Base-by-base conservation (phyloP, 2,329 filamentous ascomycete species). In the Fusarium chlamydosporum region DNA sequence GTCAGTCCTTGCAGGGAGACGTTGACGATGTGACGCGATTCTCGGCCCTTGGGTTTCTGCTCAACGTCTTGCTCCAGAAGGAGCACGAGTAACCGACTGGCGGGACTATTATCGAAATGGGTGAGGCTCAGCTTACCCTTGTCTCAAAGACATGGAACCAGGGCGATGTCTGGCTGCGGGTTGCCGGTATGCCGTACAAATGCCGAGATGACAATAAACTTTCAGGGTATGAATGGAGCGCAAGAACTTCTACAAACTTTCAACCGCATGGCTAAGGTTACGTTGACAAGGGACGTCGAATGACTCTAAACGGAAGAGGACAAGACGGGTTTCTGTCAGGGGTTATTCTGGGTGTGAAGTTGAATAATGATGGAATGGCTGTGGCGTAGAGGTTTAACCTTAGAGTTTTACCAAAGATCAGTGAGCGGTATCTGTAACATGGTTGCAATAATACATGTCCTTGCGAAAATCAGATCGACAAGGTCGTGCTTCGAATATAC, bases 121-220 rank as follows among this genome's bases (percentile, higher is more conserved):
- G 35, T 60, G 41, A 65, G 61, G 61, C 61, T 65, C 61, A 27
- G 34, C 18, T 41, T 37, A 53, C 34, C 60, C 53, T 59, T 41
- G 43, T 34, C 33, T 29, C 34, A 13, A 27, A 45, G 35, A 31
- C 51, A 56, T 29, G 59, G 50, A 15, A 42, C 29, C 26, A 35
- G n/a, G 26, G 16, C 53, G 26, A 65, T 53, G 60, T 31, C 51
- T 57, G 42, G 41, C 29, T 48, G 34, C 27, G 52, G 65, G 68
- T 35, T 67, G 59, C 65, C 64, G 65, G 35, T 59, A 65, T 67
- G 51, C 43, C 47, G 65, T 27, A n/a, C 52, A 65, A 67, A 48
- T 67, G 52, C 65, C 65, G 65, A 60, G 18, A 52, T 48, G 42
- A 59, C 29, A 52, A 54, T 46, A 34, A 52, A 38, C 41, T n/a